Base-by-base conservation (phyloP, 805 yeast genomes). In the Cyberlindnera veronae region DNA sequence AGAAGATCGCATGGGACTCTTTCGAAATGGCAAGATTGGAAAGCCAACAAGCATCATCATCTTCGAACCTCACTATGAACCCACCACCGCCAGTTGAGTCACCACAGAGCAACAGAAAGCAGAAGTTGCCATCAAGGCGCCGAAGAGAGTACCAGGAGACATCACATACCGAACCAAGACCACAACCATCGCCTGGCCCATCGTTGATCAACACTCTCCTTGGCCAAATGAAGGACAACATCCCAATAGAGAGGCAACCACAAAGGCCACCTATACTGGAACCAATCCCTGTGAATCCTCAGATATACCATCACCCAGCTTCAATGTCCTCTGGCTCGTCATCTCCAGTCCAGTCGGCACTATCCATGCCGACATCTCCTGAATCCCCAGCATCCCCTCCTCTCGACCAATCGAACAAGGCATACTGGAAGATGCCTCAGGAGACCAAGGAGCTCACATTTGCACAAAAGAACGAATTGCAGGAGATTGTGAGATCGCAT, bases 391-490 rank as follows among this genome's bases (percentile, higher is more conserved):
- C 46, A 3, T 29, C 41, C 3, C 29, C 53, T 6, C 29, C 41
- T 2, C 15, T 22, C 5, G 34, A 34, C 19, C 31, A 23, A 15
- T 5, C 38, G 28, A 43, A 42, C 20, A 44, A 43, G 27, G 29
- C 48, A 15, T 21, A 31, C 13, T 38, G 44, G 46, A 44, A 50
- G 30, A 32, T 31, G 35, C 21, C 40, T 11, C 13, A 34, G 9
- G 34, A 35, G 23, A 38, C 39, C 20, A 42, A 39, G 5, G 32
- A 18, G 2, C 38, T 51, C n/a, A 35, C 55, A 6, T 53, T 58
- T 29, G 70, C 68, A 13, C 78, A 77, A 45, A 84, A 85, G 51
- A 54, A 63, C 15, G 60, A 64, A 24, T 71, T 85, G 13, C 93
- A 84, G 54, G 66, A 63, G 16, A 61, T 77, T 23, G 79, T 85